Conservation (phyloP, 2,329 filamentous ascomycete genomes). For the Neoarthrinium moseri region DNA sequence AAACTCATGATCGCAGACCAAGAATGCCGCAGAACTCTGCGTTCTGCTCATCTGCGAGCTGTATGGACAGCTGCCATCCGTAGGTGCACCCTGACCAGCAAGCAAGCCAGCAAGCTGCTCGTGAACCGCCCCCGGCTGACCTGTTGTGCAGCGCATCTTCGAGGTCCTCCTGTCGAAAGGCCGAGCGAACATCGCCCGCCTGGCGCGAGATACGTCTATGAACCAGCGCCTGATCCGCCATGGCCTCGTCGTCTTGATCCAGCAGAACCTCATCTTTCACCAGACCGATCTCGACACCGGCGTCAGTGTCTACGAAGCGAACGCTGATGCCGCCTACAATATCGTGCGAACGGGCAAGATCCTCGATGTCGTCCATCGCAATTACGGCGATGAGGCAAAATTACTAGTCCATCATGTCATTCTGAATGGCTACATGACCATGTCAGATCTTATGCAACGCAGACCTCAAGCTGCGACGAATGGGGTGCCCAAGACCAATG, state of each 20-base stretch:
- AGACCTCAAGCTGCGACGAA: conserved; percentile 29
- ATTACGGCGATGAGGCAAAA: conserved; percentile 72
- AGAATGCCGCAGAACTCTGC: conserved; percentile 84
- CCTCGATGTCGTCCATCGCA: conserved; percentile 69
- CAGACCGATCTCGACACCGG: conserved; percentile 61
- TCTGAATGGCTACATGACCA: conserved; percentile 72
- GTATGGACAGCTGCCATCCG: conserved; percentile 88
- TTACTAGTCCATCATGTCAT: conserved; percentile 74
- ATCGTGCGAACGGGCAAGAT: conserved; percentile 81
- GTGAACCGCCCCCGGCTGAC: neutral
- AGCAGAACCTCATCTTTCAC: conserved; percentile 83
- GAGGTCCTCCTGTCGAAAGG: conserved; percentile 75
- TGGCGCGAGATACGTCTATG: conserved; percentile 72
- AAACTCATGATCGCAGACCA: too few relatives aligned
- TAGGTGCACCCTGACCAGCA: conserved; percentile 47
- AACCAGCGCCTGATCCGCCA: conserved; percentile 74
- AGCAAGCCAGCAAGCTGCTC: neutral
- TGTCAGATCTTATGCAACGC: conserved; percentile 64
- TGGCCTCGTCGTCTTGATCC: conserved; percentile 79
- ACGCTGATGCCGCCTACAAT: conserved; percentile 76
- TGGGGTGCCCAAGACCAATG: conserved; percentile 29
- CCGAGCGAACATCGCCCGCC: conserved; percentile 67
- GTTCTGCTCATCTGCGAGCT: conserved; percentile 84
- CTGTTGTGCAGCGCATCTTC: conserved; percentile 71
- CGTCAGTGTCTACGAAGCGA: conserved; percentile 78